Evolutionary conservation across 2,329 filamentous ascomycete genomes (phyloP), one percentile per base, ranked within the genome.

Genomic region (Xylaria sp.): DNA sequence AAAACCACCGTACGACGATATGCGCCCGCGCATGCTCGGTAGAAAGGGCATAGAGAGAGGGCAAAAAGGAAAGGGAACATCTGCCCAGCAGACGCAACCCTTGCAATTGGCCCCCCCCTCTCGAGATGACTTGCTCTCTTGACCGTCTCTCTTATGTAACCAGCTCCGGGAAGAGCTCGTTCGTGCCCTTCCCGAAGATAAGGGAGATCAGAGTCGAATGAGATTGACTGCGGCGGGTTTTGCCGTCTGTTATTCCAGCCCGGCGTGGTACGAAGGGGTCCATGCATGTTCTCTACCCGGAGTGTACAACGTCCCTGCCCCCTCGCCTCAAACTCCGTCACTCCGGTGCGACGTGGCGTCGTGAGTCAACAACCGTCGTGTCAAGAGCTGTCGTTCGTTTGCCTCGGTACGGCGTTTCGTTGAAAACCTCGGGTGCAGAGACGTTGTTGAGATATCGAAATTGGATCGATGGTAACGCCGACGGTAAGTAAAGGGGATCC

Each of bases 361-460:
- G 11, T 42, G 39, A 18, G 53, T 35, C 13, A 23, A 16, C 18
- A 42, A 42, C 11, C 37, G 11, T 30, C 23, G 23, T 30, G 51
- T 55, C 46, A 47, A 37, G 56, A 51, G 48, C 46, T 54, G 44
- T 37, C 47, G 54, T 35, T 34, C 18, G 47, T 49, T 2, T 4
- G 48, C 62, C 68, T 69, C 65, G 71, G 59, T 68, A 66, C 69
- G 69, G 70, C 71, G 65, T 63, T 72, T 72, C 37, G 13, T 57
- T 63, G 57, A 62, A 50, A 57, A 57, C 64, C 13, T 64, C 55
- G 52, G 55, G 59, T 60, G 35, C 19, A 49, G 59, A 53, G 57
- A 49, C 3, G 42, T 6, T 46, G 58, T 30, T 30, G 23, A 30
- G 23, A 30, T 57, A 52, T 54, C 55, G 61, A 59, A 59, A 62